These are phyloP conservation scores for Curvularia lunata DNA, from an alignment of 2,329 filamentous ascomycete species.

Conservation along the genomic window DNA sequence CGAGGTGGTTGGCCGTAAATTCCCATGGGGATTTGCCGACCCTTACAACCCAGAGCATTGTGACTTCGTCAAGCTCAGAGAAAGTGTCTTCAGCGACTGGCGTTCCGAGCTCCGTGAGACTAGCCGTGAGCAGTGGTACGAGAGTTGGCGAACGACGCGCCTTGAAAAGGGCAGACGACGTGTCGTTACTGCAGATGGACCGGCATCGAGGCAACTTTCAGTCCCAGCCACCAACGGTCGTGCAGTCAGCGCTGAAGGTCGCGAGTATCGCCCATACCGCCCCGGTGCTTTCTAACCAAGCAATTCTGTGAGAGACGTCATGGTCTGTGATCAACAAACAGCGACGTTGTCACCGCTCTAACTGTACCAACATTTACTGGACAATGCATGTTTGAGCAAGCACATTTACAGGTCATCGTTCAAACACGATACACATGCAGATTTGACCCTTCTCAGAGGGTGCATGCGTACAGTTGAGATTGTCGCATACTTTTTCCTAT, in stretches of 20 bases:
- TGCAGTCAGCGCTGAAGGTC: slow-evolving; percentile 41
- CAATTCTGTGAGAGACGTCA: background rate
- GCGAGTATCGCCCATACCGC: slow-evolving; percentile 36
- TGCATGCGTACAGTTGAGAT: slow-evolving; percentile 5
- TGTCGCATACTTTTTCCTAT: slow-evolving; percentile 15
- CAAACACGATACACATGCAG: slow-evolving; percentile 6
- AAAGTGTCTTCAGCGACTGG: slow-evolving; percentile 94
- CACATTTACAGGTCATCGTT: background rate
- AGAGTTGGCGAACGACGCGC: slow-evolving; percentile 80
- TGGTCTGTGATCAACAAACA: background rate
- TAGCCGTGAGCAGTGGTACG: slow-evolving; percentile 92
- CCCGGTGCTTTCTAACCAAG: slow-evolving; percentile 25
- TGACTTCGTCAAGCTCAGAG: slow-evolving; percentile 89
- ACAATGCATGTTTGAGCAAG: background rate
- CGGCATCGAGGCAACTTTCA: slow-evolving; percentile 31
- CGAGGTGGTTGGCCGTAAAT: slow-evolving; percentile 79
- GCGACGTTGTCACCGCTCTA: background rate
- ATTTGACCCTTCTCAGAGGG: slow-evolving; percentile 3
- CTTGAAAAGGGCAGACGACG: slow-evolving; percentile 46
- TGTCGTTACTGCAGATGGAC: slow-evolving; percentile 40
- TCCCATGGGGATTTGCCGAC: slow-evolving; percentile 96
- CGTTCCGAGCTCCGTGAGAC: slow-evolving; percentile 87
- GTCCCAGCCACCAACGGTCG: slow-evolving; percentile 40
- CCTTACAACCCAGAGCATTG: slow-evolving; percentile 91
- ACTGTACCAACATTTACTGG: background rate